phyloP scores from a whole-genome alignment of 345 rosid species.

The Bruguiera gymnorhiza region DNA sequence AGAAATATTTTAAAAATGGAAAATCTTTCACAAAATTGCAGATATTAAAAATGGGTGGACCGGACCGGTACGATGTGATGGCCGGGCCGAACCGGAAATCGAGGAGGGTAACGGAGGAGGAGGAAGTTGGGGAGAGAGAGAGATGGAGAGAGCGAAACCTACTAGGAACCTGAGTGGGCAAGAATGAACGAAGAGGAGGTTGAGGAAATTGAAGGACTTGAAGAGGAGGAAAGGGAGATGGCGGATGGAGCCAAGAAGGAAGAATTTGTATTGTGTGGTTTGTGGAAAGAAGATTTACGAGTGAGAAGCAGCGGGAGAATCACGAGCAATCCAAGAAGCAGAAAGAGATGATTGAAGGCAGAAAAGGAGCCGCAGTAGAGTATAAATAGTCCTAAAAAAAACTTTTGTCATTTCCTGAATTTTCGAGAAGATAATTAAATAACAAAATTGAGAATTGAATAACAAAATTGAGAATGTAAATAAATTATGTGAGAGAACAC shows the following conservation, averaged over 20 bases:
- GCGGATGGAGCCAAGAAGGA: slow-evolving; percentile 30
- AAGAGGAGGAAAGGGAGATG: slow-evolving; percentile 37
- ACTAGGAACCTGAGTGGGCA: slow-evolving; percentile 68
- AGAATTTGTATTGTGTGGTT: slow-evolving; percentile 72
- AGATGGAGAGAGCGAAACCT: slow-evolving; percentile 49
- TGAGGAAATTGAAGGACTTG: slow-evolving; percentile 28
- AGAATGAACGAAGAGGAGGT: slow-evolving; percentile 45
- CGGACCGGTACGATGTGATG: slow-evolving; percentile 63
- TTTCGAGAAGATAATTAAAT: too few species aligned
- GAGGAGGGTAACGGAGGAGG: slow-evolving; percentile 54
- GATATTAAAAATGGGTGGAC: slow-evolving; percentile 52
- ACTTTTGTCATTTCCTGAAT: too few species aligned
- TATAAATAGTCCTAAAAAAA: too few species aligned
- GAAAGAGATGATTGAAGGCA: too few species aligned
- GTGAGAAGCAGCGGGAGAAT: too few species aligned
- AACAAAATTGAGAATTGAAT: too few species aligned
- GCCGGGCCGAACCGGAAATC: slow-evolving; percentile 70
- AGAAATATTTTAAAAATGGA: too few species aligned
- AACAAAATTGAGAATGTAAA: too few species aligned
- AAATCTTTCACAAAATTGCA: too few species aligned
- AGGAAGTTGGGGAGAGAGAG: slow-evolving; percentile 59
- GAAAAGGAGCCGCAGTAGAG: too few species aligned
- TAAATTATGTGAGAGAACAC: too few species aligned
- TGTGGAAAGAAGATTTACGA: slow-evolving; percentile 88
- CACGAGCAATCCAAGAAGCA: too few species aligned